Conservation (phyloP, 2,329 filamentous ascomycete genomes). For the Ophiocordyceps robertsii region DNA sequence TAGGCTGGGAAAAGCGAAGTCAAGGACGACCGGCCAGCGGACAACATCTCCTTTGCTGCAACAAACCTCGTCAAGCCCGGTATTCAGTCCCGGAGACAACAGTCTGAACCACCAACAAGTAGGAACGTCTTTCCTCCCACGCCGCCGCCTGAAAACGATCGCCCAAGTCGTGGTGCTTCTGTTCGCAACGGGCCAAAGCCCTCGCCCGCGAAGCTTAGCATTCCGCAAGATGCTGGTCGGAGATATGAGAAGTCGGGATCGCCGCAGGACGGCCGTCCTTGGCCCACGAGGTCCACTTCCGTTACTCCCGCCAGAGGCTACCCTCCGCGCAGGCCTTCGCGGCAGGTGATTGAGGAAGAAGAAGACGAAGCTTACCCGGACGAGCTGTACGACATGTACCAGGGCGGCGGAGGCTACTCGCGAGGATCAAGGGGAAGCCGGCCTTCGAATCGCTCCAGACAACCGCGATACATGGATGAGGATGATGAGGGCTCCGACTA, state of each 20-base stretch:
- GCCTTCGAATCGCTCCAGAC: slow-evolving; percentile 16
- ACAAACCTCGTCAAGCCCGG: slow-evolving; percentile 86
- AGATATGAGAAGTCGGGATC: slow-evolving; percentile 43
- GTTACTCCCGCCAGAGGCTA: slow-evolving; percentile 29
- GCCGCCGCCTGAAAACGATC: slow-evolving; percentile 85
- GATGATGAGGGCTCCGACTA: slow-evolving; percentile 68
- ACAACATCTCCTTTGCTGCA: slow-evolving; percentile 82
- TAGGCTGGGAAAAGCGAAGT: slow-evolving; percentile 38
- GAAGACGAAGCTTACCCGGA: slow-evolving; percentile 48
- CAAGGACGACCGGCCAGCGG: slow-evolving; percentile 68
- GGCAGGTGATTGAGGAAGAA: slow-evolving; percentile 36
- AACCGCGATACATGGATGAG: slow-evolving; percentile 61
- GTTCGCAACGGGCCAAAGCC: slow-evolving; percentile 48
- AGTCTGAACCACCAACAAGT: slow-evolving; percentile 68
- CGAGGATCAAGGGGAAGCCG: slow-evolving; percentile 22
- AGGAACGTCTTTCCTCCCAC: slow-evolving; percentile 91
- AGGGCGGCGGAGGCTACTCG: slow-evolving; percentile 22
- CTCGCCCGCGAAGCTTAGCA: slow-evolving; percentile 49
- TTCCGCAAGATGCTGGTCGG: slow-evolving; percentile 38
- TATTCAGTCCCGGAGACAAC: slow-evolving; percentile 65
- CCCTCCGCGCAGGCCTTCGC: slow-evolving; percentile 20
- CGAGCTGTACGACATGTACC: slow-evolving; percentile 56
- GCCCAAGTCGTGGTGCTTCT: slow-evolving; percentile 45
- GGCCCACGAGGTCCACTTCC: slow-evolving; percentile 30
- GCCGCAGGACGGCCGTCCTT: slow-evolving; percentile 21